Base-by-base conservation (phyloP, 441 rosid species). In the Pelargonium cotyledonis region DNA sequence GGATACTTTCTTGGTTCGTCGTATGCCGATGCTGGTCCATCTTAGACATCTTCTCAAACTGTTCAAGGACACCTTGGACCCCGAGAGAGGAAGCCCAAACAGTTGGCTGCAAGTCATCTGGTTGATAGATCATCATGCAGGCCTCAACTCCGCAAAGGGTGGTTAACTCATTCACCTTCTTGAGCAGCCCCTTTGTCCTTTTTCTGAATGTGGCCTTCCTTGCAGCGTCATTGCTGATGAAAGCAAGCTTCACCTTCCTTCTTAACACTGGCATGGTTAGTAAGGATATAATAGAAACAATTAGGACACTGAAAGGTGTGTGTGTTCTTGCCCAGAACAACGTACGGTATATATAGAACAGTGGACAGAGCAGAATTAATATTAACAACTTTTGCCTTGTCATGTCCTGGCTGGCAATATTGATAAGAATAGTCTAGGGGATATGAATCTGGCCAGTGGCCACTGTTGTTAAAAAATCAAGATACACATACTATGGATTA, bases 141-240 rank as follows among this genome's bases (percentile, higher is more conserved):
- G 29, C 63, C 12, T 58, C 63, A 58, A 58, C 63, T 19, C 63
- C 63, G 63, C 63, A 58, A 21, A 58, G 63, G 63, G 63, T 58
- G 63, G 29, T 58, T 11, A 58, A 10, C 63, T 58, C 63, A 18
- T 19, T 19, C 26, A 11, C 63, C 63, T 58, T 58, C 5, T 23
- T 58, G 21, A 58, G 63, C 63, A 58, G 14, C 63, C 63, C 63
- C 63, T 21, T 58, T 19, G 63, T 58, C 26, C 63, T 58, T 58
- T 58, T 58, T 12, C 23, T 58, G 29, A 58, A 58, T 19, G 63
- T 18, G 23, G 63, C 63, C 63, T 58, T 58, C 63, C 63, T 58
- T 8, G 63, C 63, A 19, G 63, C 63, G 21, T 23, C 63, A 19
- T 58, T 58, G 31, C 63, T 16, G 29, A 58, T 58, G 63, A 58